Percentiles rank a stretch among this genome's conserved stretches.
phyloP scores from a whole-genome alignment of 1,139 yeast species.

The Debaryomyces nepalensis region DNA sequence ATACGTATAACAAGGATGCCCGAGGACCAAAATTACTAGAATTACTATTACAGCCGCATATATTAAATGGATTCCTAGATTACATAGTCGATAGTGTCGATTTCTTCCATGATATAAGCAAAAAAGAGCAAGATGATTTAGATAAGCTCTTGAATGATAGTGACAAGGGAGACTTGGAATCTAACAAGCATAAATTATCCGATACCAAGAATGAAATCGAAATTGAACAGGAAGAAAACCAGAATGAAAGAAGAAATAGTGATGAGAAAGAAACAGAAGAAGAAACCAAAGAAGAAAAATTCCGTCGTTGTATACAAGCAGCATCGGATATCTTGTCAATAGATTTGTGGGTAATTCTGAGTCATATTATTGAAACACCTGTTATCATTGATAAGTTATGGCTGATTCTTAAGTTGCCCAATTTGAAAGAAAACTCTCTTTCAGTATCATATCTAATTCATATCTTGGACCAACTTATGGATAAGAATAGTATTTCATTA shows the following conservation, averaged over 20 bases:
- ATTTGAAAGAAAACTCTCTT: conserved; percentile 45
- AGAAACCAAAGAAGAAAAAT: conserved; percentile 41
- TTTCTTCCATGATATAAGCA: conserved; percentile 36
- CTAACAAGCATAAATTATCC: conserved; percentile 1
- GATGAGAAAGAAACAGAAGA: conserved; percentile 23
- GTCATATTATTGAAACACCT: conserved; percentile 51
- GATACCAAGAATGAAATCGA: conserved; percentile 21
- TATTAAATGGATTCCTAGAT: conserved; percentile 46
- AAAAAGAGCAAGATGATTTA: conserved; percentile 31
- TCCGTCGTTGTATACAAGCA: conserved; percentile 46
- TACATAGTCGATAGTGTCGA: conserved; percentile 43
- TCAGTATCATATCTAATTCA: conserved; percentile 46
- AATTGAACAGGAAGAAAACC: conserved; percentile 19
- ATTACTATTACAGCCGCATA: conserved; percentile 50
- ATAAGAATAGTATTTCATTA: conserved; percentile 51
- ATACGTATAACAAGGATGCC: conserved; percentile 36
- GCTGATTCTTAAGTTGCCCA: conserved; percentile 45
- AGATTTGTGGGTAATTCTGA: conserved; percentile 51
- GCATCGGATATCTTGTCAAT: conserved; percentile 49
- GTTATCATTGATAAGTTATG: conserved; percentile 46
- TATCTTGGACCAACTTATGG: conserved; percentile 52
- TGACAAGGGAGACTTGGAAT: conserved; percentile 9
- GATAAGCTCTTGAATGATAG: conserved; percentile 17
- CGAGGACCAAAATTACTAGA: conserved; percentile 49
- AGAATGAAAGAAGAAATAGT: background rate